These are phyloP conservation scores for Articulospora tetracladia DNA, from an alignment of 495 filamentous ascomycete species.

Conservation along the genomic window DNA sequence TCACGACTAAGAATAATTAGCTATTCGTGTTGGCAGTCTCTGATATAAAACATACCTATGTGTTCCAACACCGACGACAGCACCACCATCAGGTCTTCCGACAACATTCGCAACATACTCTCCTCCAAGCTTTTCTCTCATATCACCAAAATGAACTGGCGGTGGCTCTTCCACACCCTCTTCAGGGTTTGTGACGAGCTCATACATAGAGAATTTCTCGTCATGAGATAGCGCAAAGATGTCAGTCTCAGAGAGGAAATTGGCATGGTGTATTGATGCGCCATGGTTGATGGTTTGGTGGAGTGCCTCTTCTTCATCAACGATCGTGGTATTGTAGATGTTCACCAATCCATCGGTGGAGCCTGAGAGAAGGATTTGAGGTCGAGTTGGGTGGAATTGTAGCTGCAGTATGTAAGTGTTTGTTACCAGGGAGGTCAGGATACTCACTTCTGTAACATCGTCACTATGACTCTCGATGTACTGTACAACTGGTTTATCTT, in stretches of 20 bases:
- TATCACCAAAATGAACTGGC: slow-evolving; percentile 68
- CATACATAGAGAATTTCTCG: slow-evolving; percentile 75
- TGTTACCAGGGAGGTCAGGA: neutral
- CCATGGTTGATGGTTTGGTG: slow-evolving; percentile 85
- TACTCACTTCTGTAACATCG: slow-evolving; percentile 74
- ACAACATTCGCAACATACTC: slow-evolving; percentile 81
- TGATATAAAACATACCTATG: slow-evolving; percentile 43
- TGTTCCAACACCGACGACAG: slow-evolving; percentile 57
- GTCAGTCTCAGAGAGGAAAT: slow-evolving; percentile 65
- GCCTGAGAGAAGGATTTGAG: slow-evolving; percentile 70
- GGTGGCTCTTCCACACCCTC: slow-evolving; percentile 46
- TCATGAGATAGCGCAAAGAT: slow-evolving; percentile 79
- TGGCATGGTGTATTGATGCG: slow-evolving; percentile 77
- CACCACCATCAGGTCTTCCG: slow-evolving; percentile 47
- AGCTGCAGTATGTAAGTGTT: slow-evolving; percentile 40
- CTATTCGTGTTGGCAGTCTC: neutral
- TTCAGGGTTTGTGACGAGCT: slow-evolving; percentile 53
- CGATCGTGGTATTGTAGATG: slow-evolving; percentile 68
- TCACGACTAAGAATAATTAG: slow-evolving; percentile 45
- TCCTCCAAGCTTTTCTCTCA: slow-evolving; percentile 64
- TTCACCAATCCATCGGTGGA: slow-evolving; percentile 92
- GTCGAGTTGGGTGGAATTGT: slow-evolving; percentile 63
- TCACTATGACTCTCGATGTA: slow-evolving; percentile 90
- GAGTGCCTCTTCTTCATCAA: slow-evolving; percentile 83
- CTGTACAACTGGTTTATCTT: slow-evolving; percentile 36